phyloP scores from a whole-genome alignment of 2,329 filamentous ascomycete species.

The Phyllosticta citrichinensis region DNA sequence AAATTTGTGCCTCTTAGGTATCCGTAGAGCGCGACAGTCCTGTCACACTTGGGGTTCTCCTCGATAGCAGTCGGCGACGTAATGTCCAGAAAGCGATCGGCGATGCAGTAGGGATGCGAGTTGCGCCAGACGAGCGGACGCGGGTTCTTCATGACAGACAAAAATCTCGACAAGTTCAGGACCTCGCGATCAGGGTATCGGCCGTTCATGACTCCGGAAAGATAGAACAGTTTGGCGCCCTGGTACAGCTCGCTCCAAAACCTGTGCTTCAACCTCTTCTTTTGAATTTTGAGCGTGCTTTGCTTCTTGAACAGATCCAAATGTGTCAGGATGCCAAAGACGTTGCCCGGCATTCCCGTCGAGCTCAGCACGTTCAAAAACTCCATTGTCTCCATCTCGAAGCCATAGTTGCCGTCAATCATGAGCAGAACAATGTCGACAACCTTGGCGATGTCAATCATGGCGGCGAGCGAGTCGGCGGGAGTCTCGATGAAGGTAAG shows the following conservation, averaged over 20 bases:
- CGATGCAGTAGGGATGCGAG: constrained; percentile 84
- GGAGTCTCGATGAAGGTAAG: constrained; percentile 95
- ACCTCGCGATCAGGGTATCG: constrained; percentile 94
- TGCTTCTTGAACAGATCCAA: constrained; percentile 92
- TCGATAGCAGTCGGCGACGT: constrained; percentile 90
- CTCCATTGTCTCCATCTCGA: constrained; percentile 99
- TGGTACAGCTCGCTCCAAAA: constrained; percentile 97
- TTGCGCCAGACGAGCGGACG: constrained; percentile 95
- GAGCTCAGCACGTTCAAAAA: constrained; percentile 90
- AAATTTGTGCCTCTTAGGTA: constrained; percentile 95
- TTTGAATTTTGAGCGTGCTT: constrained; percentile 80
- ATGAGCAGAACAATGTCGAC: constrained; percentile 94
- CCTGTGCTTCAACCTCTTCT: constrained; percentile 90
- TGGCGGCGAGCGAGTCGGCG: constrained; percentile 82
- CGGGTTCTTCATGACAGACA: constrained; percentile 99
- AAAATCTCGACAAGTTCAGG: constrained; percentile 86
- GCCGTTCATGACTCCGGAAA: constrained; percentile 93
- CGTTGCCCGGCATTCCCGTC: constrained; percentile 96
- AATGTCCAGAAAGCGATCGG: constrained; percentile 90
- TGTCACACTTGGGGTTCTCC: constrained; percentile 78
- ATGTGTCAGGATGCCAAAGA: constrained; percentile 94
- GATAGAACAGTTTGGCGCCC: constrained; percentile 91
- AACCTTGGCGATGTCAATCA: constrained; percentile 96
- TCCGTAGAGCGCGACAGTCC: constrained; percentile 82
- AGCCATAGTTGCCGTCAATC: constrained; percentile 98